A percentile compares a stretch with the other conserved stretches of the same genome.
phyloP scores from a whole-genome alignment of 2,329 filamentous ascomycete genomes.

The Cordyceps cicadae region DNA sequence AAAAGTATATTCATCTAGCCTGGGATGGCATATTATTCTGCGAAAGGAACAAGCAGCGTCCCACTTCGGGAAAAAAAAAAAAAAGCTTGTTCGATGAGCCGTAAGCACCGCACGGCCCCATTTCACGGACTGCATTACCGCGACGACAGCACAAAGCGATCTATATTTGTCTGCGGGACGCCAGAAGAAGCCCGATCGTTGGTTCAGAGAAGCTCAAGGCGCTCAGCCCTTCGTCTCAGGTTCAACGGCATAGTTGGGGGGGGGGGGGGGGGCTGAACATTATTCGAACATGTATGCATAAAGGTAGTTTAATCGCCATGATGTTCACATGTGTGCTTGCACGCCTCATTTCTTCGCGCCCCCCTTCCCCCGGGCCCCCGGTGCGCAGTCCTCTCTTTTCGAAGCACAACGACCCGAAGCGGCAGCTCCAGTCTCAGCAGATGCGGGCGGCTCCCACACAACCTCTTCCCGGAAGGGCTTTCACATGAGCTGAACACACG shows the following conservation, averaged over 20 bases:
- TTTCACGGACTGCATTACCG: neutral
- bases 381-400: too few relatives aligned
- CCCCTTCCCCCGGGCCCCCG: too few relatives aligned
- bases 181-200: neutral
- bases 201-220: neutral
- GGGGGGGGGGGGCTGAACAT: neutral
- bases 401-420: too few relatives aligned
- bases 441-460: too few relatives aligned
- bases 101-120: neutral
- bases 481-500: neutral
- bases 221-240: slow-evolving; percentile 3
- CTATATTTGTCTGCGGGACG: neutral
- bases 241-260: neutral
- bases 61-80: neutral
- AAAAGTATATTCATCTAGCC: neutral
- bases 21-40: neutral
- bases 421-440: too few relatives aligned
- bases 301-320: neutral
- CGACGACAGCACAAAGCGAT: neutral
- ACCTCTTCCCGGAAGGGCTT: neutral
- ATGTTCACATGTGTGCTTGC: neutral
- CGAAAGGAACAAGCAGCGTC: neutral
- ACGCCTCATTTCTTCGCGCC: neutral
- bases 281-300: neutral
- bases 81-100: neutral